Conservation (phyloP, 2,329 filamentous ascomycete genomes). For the Ceratocystis ficicola region DNA sequence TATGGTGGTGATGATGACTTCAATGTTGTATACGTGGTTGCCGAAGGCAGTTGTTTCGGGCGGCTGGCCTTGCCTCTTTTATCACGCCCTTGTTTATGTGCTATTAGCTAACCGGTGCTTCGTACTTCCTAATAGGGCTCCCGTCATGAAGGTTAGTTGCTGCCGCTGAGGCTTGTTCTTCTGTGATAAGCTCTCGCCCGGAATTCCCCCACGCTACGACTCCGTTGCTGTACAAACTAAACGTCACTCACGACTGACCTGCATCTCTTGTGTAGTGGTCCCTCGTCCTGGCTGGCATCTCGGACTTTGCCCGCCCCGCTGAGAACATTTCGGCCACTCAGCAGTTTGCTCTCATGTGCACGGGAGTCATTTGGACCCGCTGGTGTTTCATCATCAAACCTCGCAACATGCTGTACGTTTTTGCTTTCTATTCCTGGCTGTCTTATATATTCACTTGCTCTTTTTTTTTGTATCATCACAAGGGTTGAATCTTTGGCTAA, state of each 20-base stretch:
- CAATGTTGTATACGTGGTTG: background rate
- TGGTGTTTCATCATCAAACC: constrained; percentile 98
- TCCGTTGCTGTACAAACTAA: background rate
- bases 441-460: too few species aligned
- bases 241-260: background rate
- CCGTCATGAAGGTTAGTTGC: constrained; percentile 63
- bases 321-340: constrained; percentile 88
- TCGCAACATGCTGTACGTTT: constrained; percentile 68
- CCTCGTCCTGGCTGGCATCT: constrained; percentile 80
- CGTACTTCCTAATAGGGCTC: constrained; percentile 50
- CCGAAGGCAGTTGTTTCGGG: background rate
- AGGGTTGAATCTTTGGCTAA: constrained; percentile 9
- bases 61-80: background rate
- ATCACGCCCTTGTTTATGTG: background rate
- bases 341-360: constrained; percentile 79
- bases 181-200: background rate
- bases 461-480: too few species aligned
- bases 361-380: constrained; percentile 92
- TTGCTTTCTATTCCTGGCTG: background rate
- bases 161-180: background rate
- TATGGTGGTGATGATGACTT: too few species aligned
- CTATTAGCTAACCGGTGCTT: background rate
- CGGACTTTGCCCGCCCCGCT: constrained; percentile 81
- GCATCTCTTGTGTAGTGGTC: constrained; percentile 51
- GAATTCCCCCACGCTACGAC: background rate